Evolutionary conservation across 306 rosid genomes (phyloP).

Genomic region (Alnus rubra): DNA sequence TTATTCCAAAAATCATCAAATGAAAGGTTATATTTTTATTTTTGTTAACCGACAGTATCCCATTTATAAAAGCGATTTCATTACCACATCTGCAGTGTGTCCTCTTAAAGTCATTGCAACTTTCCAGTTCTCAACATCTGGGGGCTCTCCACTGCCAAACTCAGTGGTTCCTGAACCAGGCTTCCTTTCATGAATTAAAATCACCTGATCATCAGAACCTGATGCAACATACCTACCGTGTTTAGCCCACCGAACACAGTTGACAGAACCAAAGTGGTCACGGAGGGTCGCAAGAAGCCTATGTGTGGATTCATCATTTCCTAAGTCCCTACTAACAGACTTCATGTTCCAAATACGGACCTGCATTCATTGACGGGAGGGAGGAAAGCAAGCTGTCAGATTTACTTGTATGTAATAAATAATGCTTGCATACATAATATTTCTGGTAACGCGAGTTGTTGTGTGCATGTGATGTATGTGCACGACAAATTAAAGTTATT

Average conservation of each 20-base stretch:
- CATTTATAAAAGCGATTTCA: slow-evolving; percentile 45
- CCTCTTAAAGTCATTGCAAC: slow-evolving; percentile 94
- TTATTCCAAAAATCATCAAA: background rate
- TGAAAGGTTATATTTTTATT: background rate
- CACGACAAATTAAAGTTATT: background rate
- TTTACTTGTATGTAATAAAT: background rate
- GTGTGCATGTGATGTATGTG: too few relatives aligned
- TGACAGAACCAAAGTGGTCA: slow-evolving; percentile 98
- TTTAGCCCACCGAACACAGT: slow-evolving; percentile 98
- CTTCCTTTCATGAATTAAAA: slow-evolving; percentile 92
- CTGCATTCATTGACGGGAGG: slow-evolving; percentile 41
- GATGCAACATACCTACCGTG: slow-evolving; percentile 91
- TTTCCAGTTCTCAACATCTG: slow-evolving; percentile 98
- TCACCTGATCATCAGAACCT: slow-evolving; percentile 96
- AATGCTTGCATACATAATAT: background rate
- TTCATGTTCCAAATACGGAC: slow-evolving; percentile 98
- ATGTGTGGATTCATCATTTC: slow-evolving; percentile 56
- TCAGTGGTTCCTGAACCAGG: slow-evolving; percentile 99
- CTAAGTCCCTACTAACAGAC: slow-evolving; percentile 65
- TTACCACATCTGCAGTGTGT: slow-evolving; percentile 99
- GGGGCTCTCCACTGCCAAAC: slow-evolving; percentile 98
- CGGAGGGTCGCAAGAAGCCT: slow-evolving; percentile 98
- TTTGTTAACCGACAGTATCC: background rate
- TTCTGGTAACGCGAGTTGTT: too few relatives aligned
- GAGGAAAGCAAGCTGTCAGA: background rate